Evolutionary conservation across 139 green algal species (phyloP).

Genomic region (Diplosphaera chodatii): DNA sequence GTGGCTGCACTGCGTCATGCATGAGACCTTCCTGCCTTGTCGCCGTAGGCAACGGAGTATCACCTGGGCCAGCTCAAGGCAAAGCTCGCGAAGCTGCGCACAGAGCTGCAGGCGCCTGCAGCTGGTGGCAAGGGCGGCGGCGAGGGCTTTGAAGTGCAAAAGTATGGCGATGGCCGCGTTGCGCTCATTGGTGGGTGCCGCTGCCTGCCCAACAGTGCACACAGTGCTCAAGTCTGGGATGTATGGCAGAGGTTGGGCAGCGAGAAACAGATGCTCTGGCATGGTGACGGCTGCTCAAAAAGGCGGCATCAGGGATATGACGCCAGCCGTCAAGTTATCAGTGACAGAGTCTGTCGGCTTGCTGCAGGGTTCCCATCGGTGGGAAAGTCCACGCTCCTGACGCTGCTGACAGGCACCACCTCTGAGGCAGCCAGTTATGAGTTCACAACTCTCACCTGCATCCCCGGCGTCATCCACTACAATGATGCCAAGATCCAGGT

Average conservation of each 20-base stretch:
- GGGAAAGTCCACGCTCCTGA: conserved; percentile 97
- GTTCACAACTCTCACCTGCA: conserved; percentile 98
- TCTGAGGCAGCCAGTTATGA: conserved; percentile 92
- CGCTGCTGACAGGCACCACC: conserved; percentile 82
- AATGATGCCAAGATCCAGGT: conserved; percentile 94
- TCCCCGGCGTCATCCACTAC: conserved; percentile 95
- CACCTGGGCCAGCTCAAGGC: conserved; percentile 96
- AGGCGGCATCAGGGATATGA: no score
- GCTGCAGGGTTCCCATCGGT: conserved; percentile 88
- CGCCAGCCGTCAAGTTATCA: no score
- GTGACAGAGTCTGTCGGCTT: no score
- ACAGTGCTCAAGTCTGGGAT: no score
- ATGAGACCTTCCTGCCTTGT: no score
- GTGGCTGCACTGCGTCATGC: no score
- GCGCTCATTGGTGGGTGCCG: conserved; percentile 78
- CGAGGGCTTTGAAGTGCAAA: conserved; percentile 95
- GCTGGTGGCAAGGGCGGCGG: conserved; percentile 43
- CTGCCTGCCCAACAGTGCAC: background rate
- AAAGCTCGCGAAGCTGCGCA: conserved; percentile 94
- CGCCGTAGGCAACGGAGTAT: conserved; percentile 83
- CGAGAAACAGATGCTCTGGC: no score
- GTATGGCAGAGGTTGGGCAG: no score
- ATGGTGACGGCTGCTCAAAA: no score
- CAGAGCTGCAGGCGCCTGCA: conserved; percentile 83
- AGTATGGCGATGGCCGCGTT: conserved; percentile 93